Conservation (phyloP, 2,329 filamentous ascomycete genomes). For the Neonectria faginata region DNA sequence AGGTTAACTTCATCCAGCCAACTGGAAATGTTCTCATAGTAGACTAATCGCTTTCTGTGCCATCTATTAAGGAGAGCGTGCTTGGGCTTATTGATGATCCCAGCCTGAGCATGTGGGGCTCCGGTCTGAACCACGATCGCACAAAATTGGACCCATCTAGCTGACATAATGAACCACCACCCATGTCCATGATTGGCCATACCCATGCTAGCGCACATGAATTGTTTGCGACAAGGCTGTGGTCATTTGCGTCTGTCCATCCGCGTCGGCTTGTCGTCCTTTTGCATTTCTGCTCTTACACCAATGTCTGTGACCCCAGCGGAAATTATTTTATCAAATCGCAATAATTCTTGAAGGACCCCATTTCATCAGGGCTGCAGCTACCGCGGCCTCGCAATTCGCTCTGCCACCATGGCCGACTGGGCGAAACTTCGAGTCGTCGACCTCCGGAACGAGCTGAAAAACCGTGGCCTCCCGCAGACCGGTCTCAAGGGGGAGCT, state of each 20-base stretch:
- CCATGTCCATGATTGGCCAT: conserved; percentile 34
- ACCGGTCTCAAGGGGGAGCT: conserved; percentile 79
- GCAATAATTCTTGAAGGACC: neutral
- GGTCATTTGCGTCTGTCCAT: conserved; percentile 15
- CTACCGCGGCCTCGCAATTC: conserved; percentile 26
- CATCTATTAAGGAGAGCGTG: conserved; percentile 14
- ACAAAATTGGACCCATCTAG: conserved; percentile 19
- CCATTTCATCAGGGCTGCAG: conserved; percentile 9
- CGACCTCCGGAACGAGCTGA: conserved; percentile 80
- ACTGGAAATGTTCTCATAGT: neutral
- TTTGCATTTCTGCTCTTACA: conserved; percentile 16
- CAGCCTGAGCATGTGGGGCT: conserved; percentile 5
- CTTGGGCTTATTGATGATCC: conserved; percentile 24
- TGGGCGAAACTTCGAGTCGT: conserved; percentile 76
- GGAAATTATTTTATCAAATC: neutral
- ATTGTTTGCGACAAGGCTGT: conserved; percentile 44
- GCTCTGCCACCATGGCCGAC: conserved; percentile 57
- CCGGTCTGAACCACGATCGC: conserved; percentile 16
- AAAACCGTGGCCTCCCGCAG: conserved; percentile 75
- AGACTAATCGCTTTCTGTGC: conserved; percentile 1
- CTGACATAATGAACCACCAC: conserved; percentile 35
- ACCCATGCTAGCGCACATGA: conserved; percentile 18
- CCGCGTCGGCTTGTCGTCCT: conserved; percentile 1
- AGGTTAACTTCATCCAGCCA: neutral
- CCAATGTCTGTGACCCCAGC: neutral